A percentile compares a stretch with the other conserved stretches of the same genome.
These are phyloP conservation scores for Ensete glaucum DNA, from an alignment of 176 grass and related monocot species.

Conservation along the genomic window DNA sequence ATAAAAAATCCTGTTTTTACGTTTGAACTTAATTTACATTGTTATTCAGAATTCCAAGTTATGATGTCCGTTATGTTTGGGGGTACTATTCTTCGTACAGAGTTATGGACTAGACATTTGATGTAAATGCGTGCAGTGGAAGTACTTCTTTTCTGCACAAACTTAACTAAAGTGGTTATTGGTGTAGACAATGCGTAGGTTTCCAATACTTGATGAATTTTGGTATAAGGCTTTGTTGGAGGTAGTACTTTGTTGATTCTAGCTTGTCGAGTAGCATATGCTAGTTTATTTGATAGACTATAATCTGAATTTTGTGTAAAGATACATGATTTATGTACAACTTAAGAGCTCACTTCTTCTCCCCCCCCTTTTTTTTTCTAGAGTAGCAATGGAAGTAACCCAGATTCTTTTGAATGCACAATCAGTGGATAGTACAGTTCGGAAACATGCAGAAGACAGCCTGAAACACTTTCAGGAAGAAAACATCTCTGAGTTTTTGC, in stretches of 20 bases:
- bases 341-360: background rate
- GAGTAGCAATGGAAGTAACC: conserved; percentile 10
- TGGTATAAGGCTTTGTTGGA: no score
- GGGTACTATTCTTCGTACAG: no score
- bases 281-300: background rate
- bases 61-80: background rate
- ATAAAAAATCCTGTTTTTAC: no score
- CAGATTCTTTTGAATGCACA: conserved; percentile 18
- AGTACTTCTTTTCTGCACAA: no score
- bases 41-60: background rate
- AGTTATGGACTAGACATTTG: no score
- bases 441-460: conserved; percentile 18
- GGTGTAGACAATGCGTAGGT: no score
- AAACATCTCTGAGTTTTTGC: conserved; percentile 3
- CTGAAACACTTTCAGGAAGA: conserved; percentile 18
- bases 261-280: no score
- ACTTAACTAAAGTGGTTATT: no score
- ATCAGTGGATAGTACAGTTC: conserved; percentile 4
- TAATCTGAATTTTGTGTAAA: background rate
- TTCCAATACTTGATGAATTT: no score
- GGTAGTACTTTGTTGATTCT: no score
- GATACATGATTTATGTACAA: background rate
- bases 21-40: background rate
- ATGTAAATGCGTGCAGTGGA: no score
- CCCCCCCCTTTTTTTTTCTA: background rate